A percentile compares a stretch with the other conserved stretches of the same genome.
Conservation (phyloP, 2,329 filamentous ascomycete genomes). For the Exserohilum turcica region DNA sequence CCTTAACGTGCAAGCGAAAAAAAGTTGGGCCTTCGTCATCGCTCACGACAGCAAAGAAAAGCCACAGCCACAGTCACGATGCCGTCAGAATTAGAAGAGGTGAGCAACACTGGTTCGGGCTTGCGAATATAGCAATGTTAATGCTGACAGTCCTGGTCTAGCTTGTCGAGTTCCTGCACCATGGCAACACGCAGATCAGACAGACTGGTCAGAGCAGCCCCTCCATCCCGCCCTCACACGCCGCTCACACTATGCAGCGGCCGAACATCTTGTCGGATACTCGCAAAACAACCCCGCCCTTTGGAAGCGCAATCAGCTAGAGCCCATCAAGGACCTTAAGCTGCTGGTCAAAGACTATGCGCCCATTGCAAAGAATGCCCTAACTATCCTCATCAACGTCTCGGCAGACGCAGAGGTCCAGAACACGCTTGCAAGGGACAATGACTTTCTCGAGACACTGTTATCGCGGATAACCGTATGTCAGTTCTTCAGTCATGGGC, state of each 20-base stretch:
- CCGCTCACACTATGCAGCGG: slow-evolving; percentile 58
- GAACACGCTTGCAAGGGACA: slow-evolving; percentile 73
- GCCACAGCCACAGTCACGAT: slow-evolving; percentile 40
- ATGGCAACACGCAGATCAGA: slow-evolving; percentile 89
- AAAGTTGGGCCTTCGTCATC: slow-evolving; percentile 35
- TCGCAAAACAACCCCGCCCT: slow-evolving; percentile 75
- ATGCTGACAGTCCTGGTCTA: slow-evolving; percentile 44
- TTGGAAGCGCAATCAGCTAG: slow-evolving; percentile 80
- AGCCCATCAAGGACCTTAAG: slow-evolving; percentile 85
- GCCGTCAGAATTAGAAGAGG: slow-evolving; percentile 59
- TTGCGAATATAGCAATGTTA: neutral
- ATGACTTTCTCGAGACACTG: slow-evolving; percentile 77
- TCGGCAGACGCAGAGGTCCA: slow-evolving; percentile 78
- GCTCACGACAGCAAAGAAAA: slow-evolving; percentile 14
- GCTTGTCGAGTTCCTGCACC: slow-evolving; percentile 91
- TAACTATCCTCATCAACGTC: slow-evolving; percentile 88
- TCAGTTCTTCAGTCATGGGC: slow-evolving; percentile 51
- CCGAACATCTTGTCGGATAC: slow-evolving; percentile 85
- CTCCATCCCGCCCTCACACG: slow-evolving; percentile 28
- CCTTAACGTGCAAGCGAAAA: slow-evolving; percentile 28
- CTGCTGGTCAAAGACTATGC: slow-evolving; percentile 82
- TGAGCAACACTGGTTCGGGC: slow-evolving; percentile 18
- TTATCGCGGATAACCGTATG: slow-evolving; percentile 75
- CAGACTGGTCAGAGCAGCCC: slow-evolving; percentile 65
- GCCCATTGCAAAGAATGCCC: slow-evolving; percentile 89